Evolutionary conservation across 257 asterid species (phyloP).

Genomic region (Scutellaria barbata): DNA sequence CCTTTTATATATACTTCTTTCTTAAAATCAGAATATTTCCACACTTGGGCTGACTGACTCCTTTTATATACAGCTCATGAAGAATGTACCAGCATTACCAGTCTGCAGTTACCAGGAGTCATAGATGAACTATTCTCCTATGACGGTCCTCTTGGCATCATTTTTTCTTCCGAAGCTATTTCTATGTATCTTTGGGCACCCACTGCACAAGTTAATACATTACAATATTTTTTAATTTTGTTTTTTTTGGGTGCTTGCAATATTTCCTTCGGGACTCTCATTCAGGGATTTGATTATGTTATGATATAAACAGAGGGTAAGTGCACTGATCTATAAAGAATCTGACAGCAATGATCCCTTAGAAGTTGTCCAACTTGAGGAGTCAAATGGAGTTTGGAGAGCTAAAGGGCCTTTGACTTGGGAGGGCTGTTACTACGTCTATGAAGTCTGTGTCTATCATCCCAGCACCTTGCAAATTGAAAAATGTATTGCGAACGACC

Average conservation of each 20-base stretch:
- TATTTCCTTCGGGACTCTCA: constrained; percentile 26
- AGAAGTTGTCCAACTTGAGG: constrained; percentile 71
- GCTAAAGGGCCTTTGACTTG: constrained; percentile 71
- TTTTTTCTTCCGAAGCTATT: constrained; percentile 59
- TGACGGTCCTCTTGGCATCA: constrained; percentile 82
- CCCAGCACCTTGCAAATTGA: constrained; percentile 77
- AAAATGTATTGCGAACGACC: constrained; percentile 84
- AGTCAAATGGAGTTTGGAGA: constrained; percentile 85
- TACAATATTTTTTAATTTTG: neutral
- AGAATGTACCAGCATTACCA: constrained; percentile 62
- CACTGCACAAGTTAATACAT: constrained; percentile 77
- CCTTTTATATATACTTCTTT: neutral
- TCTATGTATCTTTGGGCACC: constrained; percentile 93
- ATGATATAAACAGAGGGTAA: constrained; percentile 60
- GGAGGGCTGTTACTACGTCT: constrained; percentile 92
- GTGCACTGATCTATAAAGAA: constrained; percentile 61
- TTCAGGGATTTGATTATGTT: constrained; percentile 27
- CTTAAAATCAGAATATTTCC: neutral
- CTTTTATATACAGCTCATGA: constrained; percentile 58
- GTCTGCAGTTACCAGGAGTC: constrained; percentile 95
- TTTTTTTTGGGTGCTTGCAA: constrained; percentile 9
- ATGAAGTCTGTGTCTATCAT: constrained; percentile 89
- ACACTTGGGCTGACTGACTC: constrained; percentile 29
- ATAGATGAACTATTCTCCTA: constrained; percentile 84
- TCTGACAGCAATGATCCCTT: constrained; percentile 54